phyloP scores from a whole-genome alignment of 768 basidiomycete species.

The Lentinula raphanica region DNA sequence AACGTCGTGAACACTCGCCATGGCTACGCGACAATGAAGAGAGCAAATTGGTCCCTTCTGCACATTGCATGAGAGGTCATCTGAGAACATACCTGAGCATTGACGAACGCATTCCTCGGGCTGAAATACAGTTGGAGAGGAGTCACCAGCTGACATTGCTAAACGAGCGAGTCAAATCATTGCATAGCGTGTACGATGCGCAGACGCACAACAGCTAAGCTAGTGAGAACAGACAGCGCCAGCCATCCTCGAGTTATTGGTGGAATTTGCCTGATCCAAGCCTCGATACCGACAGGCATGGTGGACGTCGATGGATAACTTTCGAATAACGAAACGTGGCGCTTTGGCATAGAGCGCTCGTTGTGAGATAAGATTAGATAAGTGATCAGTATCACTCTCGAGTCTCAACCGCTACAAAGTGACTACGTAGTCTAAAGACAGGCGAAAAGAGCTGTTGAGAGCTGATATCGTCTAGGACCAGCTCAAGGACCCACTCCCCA shows the following conservation, averaged over 20 bases:
- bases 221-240: slow-evolving; percentile 69
- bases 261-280: slow-evolving; percentile 88
- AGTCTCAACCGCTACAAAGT: background rate
- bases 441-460: background rate
- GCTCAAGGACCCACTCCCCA: slow-evolving; percentile 67
- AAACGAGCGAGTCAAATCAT: slow-evolving; percentile 2
- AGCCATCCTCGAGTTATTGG: slow-evolving; percentile 90
- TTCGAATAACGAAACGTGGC: background rate
- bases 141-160: slow-evolving; percentile 93
- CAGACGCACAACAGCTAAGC: slow-evolving; percentile 76
- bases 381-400: background rate
- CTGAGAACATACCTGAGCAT: slow-evolving; percentile 57
- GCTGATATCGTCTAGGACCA: background rate
- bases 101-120: slow-evolving; percentile 76
- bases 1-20: slow-evolving; percentile 91
- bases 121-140: slow-evolving; percentile 93
- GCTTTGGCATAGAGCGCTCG: background rate
- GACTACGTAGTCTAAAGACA: too few relatives aligned
- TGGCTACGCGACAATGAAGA: slow-evolving; percentile 42
- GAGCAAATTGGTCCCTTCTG: background rate
- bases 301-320: background rate
- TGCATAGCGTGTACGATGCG: background rate
- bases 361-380: background rate
- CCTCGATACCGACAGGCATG: slow-evolving; percentile 84
- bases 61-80: background rate